Conservation (phyloP, 768 basidiomycete species). For the Tricholoma saponaceum region DNA sequence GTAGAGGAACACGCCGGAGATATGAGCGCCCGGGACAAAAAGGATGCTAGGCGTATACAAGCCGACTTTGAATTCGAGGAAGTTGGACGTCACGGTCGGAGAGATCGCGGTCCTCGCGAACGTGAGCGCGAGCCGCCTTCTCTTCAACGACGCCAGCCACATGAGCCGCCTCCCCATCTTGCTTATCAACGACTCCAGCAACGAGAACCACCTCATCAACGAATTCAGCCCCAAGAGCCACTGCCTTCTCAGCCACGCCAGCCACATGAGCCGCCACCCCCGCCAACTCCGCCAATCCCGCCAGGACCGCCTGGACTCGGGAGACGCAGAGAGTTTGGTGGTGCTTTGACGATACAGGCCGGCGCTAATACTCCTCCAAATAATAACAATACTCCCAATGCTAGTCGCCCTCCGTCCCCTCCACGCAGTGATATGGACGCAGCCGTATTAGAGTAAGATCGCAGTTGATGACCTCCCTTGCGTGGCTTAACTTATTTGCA, state of each 20-base stretch:
- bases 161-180: slow-evolving; percentile 29
- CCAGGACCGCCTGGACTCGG: slow-evolving; percentile 24
- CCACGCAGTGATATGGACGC: slow-evolving; percentile 49
- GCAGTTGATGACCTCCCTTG: slow-evolving; percentile 1
- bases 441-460: slow-evolving; percentile 47
- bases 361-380: slow-evolving; percentile 13
- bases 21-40: slow-evolving; percentile 67
- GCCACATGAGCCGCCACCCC: slow-evolving; percentile 10
- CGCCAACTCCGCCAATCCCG: slow-evolving; percentile 2
- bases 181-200: slow-evolving; percentile 8
- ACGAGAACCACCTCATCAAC: slow-evolving; percentile 37
- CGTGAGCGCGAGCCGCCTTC: slow-evolving; percentile 49
- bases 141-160: slow-evolving; percentile 14
- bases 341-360: slow-evolving; percentile 42
- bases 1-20: slow-evolving; percentile 78
- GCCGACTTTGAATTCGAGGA: slow-evolving; percentile 68
- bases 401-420: slow-evolving; percentile 35
- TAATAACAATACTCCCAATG: slow-evolving; percentile 19
- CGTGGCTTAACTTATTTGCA: not conserved
- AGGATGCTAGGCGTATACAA: slow-evolving; percentile 63
- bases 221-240: slow-evolving; percentile 22
- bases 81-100: slow-evolving; percentile 34
- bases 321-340: slow-evolving; percentile 62
- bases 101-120: slow-evolving; percentile 40
- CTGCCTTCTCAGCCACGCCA: slow-evolving; percentile 25